Base-by-base conservation (phyloP, 306 rosid species). In the Vigna angularis region DNA sequence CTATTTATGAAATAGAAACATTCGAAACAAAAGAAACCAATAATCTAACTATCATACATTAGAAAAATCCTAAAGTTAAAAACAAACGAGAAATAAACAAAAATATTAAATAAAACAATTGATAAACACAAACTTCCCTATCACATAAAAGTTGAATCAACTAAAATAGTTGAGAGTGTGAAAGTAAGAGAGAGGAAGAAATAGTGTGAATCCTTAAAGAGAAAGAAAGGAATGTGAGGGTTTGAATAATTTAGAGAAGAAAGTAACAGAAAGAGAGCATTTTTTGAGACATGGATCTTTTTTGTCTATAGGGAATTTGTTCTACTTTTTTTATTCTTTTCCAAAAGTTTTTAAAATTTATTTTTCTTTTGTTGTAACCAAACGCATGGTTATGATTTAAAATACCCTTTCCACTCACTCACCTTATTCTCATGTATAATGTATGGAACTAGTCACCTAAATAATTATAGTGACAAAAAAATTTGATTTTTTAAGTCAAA, bases 151-250 rank as follows among this genome's bases (percentile, higher is more conserved):
- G 4, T 20, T 20, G 34, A 30, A 30, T 30, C 0, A 30, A 30
- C 34, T 3, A 30, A 30, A 30, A 4, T 26, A 2, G 14, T 18
- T 30, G 22, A 30, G 32, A 18, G 12, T 61, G 3, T 38, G 9
- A 38, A 7, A 38, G 22, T 20, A 20, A 20, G 22, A 30, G 34
- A 30, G 34, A 30, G 34, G 1, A 30, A 30, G 0, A 30, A 9
- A 61, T 14, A 61, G 66, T 30, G 45, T 30, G 67, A 62, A 62
- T 62, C 34, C 24, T 32, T 62, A 62, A 32, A 62, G 67, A 62
- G 45, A 8, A 62, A 62, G 45, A 62, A 62, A 62, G 67, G 67
- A 62, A 62, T 61, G 20, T 6, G 15, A 62, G 67, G 22, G 67
- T 32, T 62, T 62, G 32, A 59, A 62, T 62, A 62, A 20, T 32